phyloP scores from a whole-genome alignment of 163 green algal species.

The Volvox carteri region DNA sequence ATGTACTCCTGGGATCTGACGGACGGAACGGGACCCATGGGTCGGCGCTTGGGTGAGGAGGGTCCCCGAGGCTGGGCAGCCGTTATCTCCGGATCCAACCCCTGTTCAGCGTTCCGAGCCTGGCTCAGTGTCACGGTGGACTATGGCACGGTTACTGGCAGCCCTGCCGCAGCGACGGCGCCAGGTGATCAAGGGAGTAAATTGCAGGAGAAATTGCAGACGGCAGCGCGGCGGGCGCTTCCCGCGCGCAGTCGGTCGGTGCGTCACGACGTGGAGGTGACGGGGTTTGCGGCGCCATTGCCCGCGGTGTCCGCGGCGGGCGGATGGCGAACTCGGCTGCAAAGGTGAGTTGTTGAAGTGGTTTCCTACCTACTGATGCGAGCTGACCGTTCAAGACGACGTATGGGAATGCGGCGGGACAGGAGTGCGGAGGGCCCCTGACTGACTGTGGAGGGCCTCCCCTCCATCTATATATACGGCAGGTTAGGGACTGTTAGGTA shows the following conservation, averaged over 20 bases:
- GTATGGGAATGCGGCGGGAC: no score
- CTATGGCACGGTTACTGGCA: no score
- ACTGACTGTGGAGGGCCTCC: no score
- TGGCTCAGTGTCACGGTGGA: conserved; percentile 36
- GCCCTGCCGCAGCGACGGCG: conserved; percentile 14
- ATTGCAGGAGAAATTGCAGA: background rate
- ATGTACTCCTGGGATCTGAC: conserved; percentile 11
- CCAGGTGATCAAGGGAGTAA: background rate
- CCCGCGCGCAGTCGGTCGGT: background rate
- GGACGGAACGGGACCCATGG: background rate
- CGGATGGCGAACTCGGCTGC: background rate
- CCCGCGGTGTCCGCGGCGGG: conserved; percentile 28
- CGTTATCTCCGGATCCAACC: conserved; percentile 11
- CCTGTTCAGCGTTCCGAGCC: conserved; percentile 22
- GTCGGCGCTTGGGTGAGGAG: no score
- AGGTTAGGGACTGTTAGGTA: no score
- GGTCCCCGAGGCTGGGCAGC: background rate
- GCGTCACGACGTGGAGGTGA: conserved; percentile 55
- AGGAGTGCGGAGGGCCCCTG: no score
- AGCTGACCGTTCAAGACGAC: no score
- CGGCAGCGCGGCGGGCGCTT: conserved; percentile 30
- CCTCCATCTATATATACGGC: no score
- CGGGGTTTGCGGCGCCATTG: conserved; percentile 48
- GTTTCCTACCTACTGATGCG: no score
- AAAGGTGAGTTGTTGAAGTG: no score